These are phyloP conservation scores for Candida krabiensis DNA, from an alignment of 805 yeast genomes.

Conservation along the genomic window DNA sequence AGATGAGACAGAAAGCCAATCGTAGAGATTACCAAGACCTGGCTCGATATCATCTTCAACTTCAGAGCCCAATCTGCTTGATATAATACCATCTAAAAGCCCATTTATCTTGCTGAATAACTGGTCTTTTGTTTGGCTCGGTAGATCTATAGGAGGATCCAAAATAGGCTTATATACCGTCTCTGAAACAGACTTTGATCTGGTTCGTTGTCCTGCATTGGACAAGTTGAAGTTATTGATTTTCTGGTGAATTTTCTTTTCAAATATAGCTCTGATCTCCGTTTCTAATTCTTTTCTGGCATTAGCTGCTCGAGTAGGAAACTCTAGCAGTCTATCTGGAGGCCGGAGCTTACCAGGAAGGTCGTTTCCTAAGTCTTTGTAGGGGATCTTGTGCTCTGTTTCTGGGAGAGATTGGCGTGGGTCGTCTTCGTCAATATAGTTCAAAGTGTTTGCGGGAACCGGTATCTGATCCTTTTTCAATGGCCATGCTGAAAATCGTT, in stretches of 20 bases:
- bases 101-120: slow-evolving; percentile 18
- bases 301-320: slow-evolving; percentile 9
- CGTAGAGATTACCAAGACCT: slow-evolving; percentile 1
- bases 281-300: slow-evolving; percentile 15
- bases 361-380: slow-evolving; percentile 8
- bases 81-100: slow-evolving; percentile 20
- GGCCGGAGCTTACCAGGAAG: slow-evolving; percentile 13
- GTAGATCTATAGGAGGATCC: slow-evolving; percentile 25
- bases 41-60: neutral
- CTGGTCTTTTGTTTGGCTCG: slow-evolving; percentile 11
- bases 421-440: slow-evolving; percentile 29
- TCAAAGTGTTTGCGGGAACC: slow-evolving; percentile 31
- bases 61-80: slow-evolving; percentile 2
- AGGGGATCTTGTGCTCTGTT: slow-evolving; percentile 2
- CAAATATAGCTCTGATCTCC: slow-evolving; percentile 24
- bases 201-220: slow-evolving; percentile 8
- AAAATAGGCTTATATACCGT: slow-evolving; percentile 18
- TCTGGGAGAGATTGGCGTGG: neutral
- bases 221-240: slow-evolving; percentile 11
- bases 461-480: slow-evolving; percentile 36
- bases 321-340: slow-evolving; percentile 12
- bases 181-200: slow-evolving; percentile 2
- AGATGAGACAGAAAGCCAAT: slow-evolving; percentile 16
- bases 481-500: slow-evolving; percentile 65
- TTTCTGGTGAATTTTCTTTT: slow-evolving; percentile 10